Evolutionary conservation across 2,329 filamentous ascomycete species (phyloP), one percentile per base, ranked within the genome.

Genomic region (Chaetoscypha palmicola): DNA sequence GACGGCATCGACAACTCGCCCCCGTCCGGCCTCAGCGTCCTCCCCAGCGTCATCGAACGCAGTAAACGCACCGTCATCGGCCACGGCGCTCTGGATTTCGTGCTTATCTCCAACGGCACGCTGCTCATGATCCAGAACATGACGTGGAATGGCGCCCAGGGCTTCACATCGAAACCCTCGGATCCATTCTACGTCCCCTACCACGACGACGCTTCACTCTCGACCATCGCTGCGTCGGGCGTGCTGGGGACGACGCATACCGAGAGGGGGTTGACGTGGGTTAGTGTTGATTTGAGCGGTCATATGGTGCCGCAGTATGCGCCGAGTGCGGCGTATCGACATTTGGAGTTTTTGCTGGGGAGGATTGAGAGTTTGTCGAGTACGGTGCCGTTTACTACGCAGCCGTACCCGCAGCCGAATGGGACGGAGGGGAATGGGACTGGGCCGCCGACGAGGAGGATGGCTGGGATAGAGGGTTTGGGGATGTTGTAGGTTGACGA

Each of bases 241-340:
- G 70, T 84, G 1, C 70, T 88, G 60, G 88, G 88, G 1, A 79
- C 76, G 0, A 74, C 74, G 12, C 78, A 85, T 54, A 82, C 79
- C 0, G 88, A 94, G 68, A 72, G 87, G 32, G 84, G 85, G 0
- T 65, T 94, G 36, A 92, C 86, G 0, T 86, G 77, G 52, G 78
- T 80, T 2, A 73, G 74, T 23, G 71, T 88, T 43, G 70, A 76
- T 30, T 59, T 82, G 9, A 68, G 72, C 0, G 86, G 86, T 0
- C 82, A 90, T 64, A 83, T 66, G 62, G 43, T 66, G 4, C 77
- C 79, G 0, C 77, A 85, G 62, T 88, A 85, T 57, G 74, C 78
- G 14, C 81, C 85, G 0, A 74, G 71, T 11, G 81, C 79, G 0
- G 74, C 81, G 0, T 87, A 85, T 59, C 69, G 86, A 24, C 81